Conservation (phyloP, 2,329 filamentous ascomycete species). For the Chaetomiaceae sp. region DNA sequence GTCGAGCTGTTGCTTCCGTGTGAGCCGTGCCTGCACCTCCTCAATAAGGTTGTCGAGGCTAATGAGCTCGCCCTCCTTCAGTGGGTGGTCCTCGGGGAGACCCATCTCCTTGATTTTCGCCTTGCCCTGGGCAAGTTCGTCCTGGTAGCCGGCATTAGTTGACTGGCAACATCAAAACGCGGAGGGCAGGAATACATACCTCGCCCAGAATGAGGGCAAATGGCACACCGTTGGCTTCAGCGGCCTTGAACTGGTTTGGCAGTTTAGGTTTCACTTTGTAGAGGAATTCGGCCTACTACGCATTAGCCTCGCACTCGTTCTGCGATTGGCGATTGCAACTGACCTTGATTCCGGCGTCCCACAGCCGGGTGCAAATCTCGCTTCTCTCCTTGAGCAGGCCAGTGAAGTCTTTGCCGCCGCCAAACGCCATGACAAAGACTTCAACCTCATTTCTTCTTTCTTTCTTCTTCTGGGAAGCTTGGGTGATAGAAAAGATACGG, state of each 20-base stretch:
- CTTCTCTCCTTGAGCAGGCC: conserved; percentile 65
- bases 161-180: background rate
- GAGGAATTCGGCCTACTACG: conserved; percentile 65
- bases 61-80: conserved; percentile 67
- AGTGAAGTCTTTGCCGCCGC: conserved; percentile 76
- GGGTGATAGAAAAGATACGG: conserved; percentile 89
- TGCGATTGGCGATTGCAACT: background rate
- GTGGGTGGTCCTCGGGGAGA: conserved; percentile 73
- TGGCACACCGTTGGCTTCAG: conserved; percentile 73
- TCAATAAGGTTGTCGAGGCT: conserved; percentile 23
- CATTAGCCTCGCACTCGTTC: background rate
- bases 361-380: conserved; percentile 45
- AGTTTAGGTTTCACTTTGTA: conserved; percentile 91
- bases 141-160: conserved; percentile 32
- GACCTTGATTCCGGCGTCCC: conserved; percentile 78
- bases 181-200: conserved; percentile 10
- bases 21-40: conserved; percentile 32
- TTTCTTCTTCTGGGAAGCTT: conserved; percentile 60
- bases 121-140: conserved; percentile 77
- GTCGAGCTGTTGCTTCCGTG: conserved; percentile 42
- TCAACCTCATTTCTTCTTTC: conserved; percentile 70
- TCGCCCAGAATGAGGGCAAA: conserved; percentile 88
- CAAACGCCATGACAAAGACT: conserved; percentile 93
- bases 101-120: conserved; percentile 80
- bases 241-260: conserved; percentile 84